Evolutionary conservation across 2,329 filamentous ascomycete genomes (phyloP).

Genomic region (Aureobasidium sp.): DNA sequence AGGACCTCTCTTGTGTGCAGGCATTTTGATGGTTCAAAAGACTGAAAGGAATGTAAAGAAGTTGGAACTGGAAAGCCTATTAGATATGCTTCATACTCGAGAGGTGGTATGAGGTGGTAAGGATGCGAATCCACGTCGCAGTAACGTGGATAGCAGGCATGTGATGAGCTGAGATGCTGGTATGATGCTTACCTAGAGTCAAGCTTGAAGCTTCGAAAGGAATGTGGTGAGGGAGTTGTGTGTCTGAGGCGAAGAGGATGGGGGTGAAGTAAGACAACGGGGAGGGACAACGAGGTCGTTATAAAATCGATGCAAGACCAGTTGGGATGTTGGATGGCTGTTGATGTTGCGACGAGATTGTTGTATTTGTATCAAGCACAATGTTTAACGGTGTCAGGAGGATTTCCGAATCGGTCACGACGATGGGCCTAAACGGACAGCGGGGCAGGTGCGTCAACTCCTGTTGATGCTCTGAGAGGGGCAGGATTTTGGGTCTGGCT

Average conservation of each 20-base stretch:
- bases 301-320: conserved; percentile 12
- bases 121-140: not conserved
- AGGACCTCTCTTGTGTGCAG: conserved; percentile 62
- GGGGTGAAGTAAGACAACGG: conserved; percentile 12
- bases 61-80: conserved; percentile 1
- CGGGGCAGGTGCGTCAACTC: conserved; percentile 10
- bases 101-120: not conserved
- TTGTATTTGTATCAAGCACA: conserved; percentile 13
- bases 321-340: conserved; percentile 13
- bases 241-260: conserved; percentile 1
- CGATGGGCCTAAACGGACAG: conserved; percentile 13
- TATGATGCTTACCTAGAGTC: conserved; percentile 8
- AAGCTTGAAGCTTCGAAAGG: conserved; percentile 10
- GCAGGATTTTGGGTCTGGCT: conserved; percentile 6
- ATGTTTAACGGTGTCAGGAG: conserved; percentile 8
- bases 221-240: not conserved
- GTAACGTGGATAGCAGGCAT: not conserved
- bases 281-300: conserved; percentile 14
- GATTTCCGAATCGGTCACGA: conserved; percentile 11
- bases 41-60: conserved; percentile 9
- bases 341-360: conserved; percentile 12
- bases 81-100: not conserved
- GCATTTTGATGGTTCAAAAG: conserved; percentile 27
- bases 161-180: not conserved
- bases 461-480: conserved; percentile 8